Conservation (phyloP, 441 rosid species). For the Euphorbia schlechtendalii region DNA sequence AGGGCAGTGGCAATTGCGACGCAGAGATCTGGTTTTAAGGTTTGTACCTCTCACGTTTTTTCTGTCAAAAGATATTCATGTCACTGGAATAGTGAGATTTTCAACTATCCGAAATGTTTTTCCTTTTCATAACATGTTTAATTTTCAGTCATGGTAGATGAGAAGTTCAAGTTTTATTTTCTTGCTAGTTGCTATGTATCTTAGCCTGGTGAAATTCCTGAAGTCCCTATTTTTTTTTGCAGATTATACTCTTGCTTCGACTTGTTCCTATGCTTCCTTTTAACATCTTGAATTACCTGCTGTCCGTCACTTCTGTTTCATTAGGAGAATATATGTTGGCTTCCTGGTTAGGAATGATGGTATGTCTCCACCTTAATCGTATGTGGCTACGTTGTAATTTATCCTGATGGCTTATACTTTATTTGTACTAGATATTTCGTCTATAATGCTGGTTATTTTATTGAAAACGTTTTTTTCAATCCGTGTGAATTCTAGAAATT, state of each 20-base stretch:
- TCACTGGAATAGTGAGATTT: background rate
- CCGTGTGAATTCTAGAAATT: background rate
- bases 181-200: background rate
- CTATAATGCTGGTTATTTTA: too few relatives aligned
- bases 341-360: constrained; percentile 97
- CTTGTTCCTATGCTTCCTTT: constrained; percentile 95
- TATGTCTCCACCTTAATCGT: constrained; percentile 21
- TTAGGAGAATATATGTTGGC: constrained; percentile 66
- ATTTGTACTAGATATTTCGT: background rate
- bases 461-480: background rate
- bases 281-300: constrained; percentile 83
- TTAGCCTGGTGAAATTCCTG: constrained; percentile 4
- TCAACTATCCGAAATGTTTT: background rate
- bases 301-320: constrained; percentile 72
- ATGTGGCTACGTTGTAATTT: background rate
- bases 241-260: constrained; percentile 66
- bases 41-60: constrained; percentile 23
- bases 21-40: constrained; percentile 86
- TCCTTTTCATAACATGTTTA: background rate
- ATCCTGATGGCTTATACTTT: background rate
- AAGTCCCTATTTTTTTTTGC: constrained; percentile 14
- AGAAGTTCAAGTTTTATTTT: background rate
- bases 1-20: constrained; percentile 82
- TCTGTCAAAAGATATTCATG: constrained; percentile 9
- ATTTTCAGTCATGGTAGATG: background rate